Conservation (phyloP, 2,329 filamentous ascomycete genomes). For the Xylariales sp. region DNA sequence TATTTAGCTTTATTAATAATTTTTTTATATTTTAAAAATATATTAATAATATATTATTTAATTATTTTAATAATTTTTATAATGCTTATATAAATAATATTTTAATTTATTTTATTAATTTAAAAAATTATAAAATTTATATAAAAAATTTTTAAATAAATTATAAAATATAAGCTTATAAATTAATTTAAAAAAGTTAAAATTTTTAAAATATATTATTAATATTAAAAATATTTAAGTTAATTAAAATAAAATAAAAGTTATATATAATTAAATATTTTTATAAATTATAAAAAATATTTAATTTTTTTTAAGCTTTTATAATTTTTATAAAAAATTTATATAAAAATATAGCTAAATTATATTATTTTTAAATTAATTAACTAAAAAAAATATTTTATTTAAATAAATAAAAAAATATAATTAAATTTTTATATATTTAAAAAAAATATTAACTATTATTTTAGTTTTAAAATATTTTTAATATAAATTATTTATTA, state of each 20-base stretch:
- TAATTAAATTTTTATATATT: not conserved
- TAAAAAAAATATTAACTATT: not conserved
- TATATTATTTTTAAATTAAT: not conserved
- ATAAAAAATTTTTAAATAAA: no score
- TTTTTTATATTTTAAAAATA: not conserved
- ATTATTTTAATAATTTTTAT: no score
- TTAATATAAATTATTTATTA: not conserved
- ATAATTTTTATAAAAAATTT: slow-evolving; percentile 4
- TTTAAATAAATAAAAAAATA: not conserved
- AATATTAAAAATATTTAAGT: not conserved
- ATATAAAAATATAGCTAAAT: slow-evolving; percentile 1
- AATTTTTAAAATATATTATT: not conserved
- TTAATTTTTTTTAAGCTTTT: not conserved
- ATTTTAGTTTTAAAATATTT: not conserved
- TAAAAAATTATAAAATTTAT: not conserved
- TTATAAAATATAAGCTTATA: no score
- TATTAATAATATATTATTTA: not conserved
- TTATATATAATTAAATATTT: not conserved
- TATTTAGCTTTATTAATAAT: not conserved
- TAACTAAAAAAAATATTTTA: not conserved
- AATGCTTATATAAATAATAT: no score
- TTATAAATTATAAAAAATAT: not conserved
- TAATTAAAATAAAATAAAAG: not conserved
- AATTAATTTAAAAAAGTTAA: not conserved
- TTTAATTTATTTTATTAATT: not conserved